These are phyloP conservation scores for Whalleya microplaca DNA, from an alignment of 2,329 filamentous ascomycete genomes.

Conservation along the genomic window DNA sequence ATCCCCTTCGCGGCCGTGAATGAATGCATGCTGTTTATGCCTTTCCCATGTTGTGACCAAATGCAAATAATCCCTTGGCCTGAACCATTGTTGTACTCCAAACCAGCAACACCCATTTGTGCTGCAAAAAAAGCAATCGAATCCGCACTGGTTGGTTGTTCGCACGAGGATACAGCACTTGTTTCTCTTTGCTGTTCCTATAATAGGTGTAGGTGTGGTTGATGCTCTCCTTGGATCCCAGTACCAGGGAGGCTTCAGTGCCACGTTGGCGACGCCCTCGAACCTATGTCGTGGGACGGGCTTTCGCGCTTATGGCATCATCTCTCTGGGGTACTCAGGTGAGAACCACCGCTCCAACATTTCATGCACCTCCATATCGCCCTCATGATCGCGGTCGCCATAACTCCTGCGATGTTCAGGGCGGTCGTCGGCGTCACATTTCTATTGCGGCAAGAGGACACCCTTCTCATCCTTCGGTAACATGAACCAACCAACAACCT, in stretches of 20 bases:
- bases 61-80: conserved; percentile 21
- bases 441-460: conserved; percentile 37
- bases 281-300: neutral
- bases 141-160: conserved; percentile 10
- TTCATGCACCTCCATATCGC: conserved; percentile 2
- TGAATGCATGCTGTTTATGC: neutral
- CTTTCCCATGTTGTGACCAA: neutral
- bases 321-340: neutral
- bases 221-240: neutral
- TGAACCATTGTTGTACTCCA: conserved; percentile 20
- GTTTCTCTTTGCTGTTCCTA: neutral
- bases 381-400: neutral
- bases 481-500: conserved; percentile 38
- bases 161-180: too few species aligned
- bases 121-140: conserved; percentile 11
- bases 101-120: conserved; percentile 15
- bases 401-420: conserved; percentile 8
- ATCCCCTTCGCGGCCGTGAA: neutral
- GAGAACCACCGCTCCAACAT: conserved; percentile 1
- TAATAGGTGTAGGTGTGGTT: neutral
- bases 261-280: neutral
- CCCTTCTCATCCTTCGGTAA: conserved; percentile 38
- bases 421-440: conserved; percentile 7
- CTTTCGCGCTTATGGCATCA: neutral
- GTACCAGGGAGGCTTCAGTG: neutral